Base-by-base conservation (phyloP, 2,329 filamentous ascomycete genomes). In the Epichloe gansuensis region DNA sequence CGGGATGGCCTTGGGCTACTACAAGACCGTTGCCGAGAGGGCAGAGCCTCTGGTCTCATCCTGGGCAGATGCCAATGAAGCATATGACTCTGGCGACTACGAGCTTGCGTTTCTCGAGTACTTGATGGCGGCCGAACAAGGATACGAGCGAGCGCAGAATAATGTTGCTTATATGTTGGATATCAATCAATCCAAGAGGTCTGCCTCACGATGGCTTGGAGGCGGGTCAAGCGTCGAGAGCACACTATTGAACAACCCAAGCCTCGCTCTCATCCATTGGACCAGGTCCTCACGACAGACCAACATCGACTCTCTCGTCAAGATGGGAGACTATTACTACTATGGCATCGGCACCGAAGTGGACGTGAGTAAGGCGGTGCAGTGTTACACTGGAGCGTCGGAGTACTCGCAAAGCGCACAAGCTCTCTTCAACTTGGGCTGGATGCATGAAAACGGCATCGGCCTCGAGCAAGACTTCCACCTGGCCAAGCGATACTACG, bases 391-490 rank as follows among this genome's bases (percentile, higher is more conserved):
- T 50, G 87, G 88, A 4, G 93, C 93, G 1, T 90, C 90, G 0
- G 93, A 98, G 63, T 89, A 87, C 54, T 83, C 91, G 59, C 85
- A 89, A 63, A 95, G 89, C 60, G 93, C 91, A 2, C 94, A 98
- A 68, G 93, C 94, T 13, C 81, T 96, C 53, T 98, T 89, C 80
- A 97, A 98, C 61, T 74, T 98, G 13, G 94, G 93, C 5, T 98
- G 93, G 93, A 97, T 98, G 91, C 89, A 98, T 63, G 93, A 98
- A 69, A 96, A 97, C 62, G 93, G 93, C 7, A 76, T 97, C 48
- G 89, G 90, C 2, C 79, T 97, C 21, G 85, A 87, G 51, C 93
- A 98, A 65, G 93, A 98, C 64, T 98, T 94, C 66, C 93, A 98
- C 63, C 81, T 98, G 52, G 93, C 94, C 2, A 98, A 98, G 70